Evolutionary conservation across 1,139 yeast genomes (phyloP).

Genomic region (Saccharomycopsis phalli): DNA sequence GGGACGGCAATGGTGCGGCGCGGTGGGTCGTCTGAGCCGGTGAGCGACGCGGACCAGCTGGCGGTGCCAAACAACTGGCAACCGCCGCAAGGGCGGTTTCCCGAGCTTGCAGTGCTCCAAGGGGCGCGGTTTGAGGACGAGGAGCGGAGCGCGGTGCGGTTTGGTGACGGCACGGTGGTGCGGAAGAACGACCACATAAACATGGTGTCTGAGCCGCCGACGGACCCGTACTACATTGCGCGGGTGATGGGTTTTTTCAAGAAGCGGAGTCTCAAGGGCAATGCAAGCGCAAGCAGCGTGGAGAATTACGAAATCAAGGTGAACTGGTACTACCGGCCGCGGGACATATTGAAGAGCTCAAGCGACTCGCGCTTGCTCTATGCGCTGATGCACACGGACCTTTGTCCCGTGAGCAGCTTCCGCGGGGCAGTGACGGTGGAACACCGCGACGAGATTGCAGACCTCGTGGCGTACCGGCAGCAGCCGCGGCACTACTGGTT

Average conservation of each 20-base stretch:
- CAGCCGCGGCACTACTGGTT: constrained; percentile 73
- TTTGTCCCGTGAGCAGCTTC: constrained; percentile 67
- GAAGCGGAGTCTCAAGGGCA: constrained; percentile 25
- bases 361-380: constrained; percentile 67
- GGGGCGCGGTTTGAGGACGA: constrained; percentile 7
- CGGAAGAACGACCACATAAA: constrained; percentile 56
- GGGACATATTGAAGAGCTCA: constrained; percentile 66
- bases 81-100: constrained; percentile 12
- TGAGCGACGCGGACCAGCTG: background rate
- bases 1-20: background rate
- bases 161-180: constrained; percentile 28
- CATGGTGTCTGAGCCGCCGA: constrained; percentile 88
- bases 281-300: constrained; percentile 30
- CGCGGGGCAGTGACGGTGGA: constrained; percentile 69
- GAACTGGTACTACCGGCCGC: constrained; percentile 89
- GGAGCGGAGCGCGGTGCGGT: constrained; percentile 3
- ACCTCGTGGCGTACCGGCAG: constrained; percentile 39
- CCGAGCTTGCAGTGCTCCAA: constrained; percentile 5
- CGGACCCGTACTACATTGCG: constrained; percentile 90
- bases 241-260: constrained; percentile 67
- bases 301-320: constrained; percentile 53
- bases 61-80: constrained; percentile 19
- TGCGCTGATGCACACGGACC: constrained; percentile 82
- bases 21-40: background rate
- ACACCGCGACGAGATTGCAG: constrained; percentile 59